Base-by-base conservation (phyloP, 495 filamentous ascomycete species). In the Aspergillus heteromorphus region DNA sequence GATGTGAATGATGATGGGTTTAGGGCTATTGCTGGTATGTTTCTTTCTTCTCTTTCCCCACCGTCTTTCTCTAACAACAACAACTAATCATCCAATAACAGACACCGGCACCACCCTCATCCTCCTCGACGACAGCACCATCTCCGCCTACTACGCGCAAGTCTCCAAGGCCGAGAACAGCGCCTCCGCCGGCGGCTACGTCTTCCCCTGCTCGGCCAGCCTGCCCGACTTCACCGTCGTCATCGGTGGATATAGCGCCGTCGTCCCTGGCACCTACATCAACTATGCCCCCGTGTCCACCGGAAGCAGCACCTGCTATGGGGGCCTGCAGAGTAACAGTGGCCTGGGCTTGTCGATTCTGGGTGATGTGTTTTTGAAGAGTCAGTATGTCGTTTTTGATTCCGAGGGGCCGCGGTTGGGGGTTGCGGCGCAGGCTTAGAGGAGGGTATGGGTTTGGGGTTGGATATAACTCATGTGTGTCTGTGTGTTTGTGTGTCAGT, bases 281-380 rank as follows among this genome's bases (percentile, higher is more conserved):
- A 78, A 75, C 54, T 75, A 71, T 57, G 64, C 73, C 4, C 71
- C 73, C 19, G 36, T 74, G 60, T 69, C 65, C 17, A 62, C 69
- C 14, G 67, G 65, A 45, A 70, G 76, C 49, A 76, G 67, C 40
- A 76, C 62, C 50, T 89, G 86, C 71, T 83, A 75, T 61, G 86
- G 86, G 49, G 81, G 81, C 17, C 76, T 89, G 54, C 85, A 88
- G 71, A 67, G 66, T 49, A 81, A 85, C 68, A 68, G 71, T 13
- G 83, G 82, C 48, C 74, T 88, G 21, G 80, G 76, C 19, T 81
- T 88, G 63, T 77, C 77, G 53, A 89, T 93, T 67, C 84, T 85
- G 49, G 88, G 88, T 38, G 88, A 91, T 55, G 78, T 91, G 43
- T 88, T 88, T 62, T 78, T 93, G 56, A 91, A 92, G 77, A 79